Base-by-base conservation (phyloP, 192 early-diverging fungal genomes). In the Coemansia sp. region DNA sequence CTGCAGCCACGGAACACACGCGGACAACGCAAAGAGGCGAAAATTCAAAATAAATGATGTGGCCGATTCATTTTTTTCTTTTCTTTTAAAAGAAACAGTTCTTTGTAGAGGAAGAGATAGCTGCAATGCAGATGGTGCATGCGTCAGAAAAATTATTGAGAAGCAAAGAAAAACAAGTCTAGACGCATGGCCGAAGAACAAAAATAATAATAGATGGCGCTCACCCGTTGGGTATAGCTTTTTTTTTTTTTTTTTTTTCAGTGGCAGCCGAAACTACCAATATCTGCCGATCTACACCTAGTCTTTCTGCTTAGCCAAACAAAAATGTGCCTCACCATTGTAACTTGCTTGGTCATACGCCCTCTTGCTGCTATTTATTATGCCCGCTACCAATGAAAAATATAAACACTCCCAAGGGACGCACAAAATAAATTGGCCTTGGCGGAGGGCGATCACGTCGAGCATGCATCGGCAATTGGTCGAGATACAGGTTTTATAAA, bases 111-210 rank as follows among this genome's bases (percentile, higher is more conserved):
- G 18, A 53, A 53, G 27, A 53, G 27, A 53, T 10, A 53, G 7
- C 50, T 22, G 50, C n/a, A 53, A 53, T 53, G 50, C 50, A 53
- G 50, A 53, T 53, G 50, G 24, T 46, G 44, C 44, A 46, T 46
- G 44, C 44, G 16, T 16, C 24, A 24, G 24, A 46, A 46, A 15
- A 46, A 46, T 18, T 46, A 46, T 46, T 46, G 44, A 15, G 44
- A 3, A 18, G 44, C 11, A 44, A 44, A 44, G 11, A 44, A 46
- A 46, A 46, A 46, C 44, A 46, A 46, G 44, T 46, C 44, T 46
- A 46, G 41, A 44, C 15, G 41, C 41, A 44, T 44, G 41, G 36
- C 36, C 36, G 36, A 38, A 38, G 15, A 44, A 44, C 13, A 46
- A 46, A 18, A 38, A 38, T 18, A 46, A 46, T 46, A 46, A 46